phyloP scores from a whole-genome alignment of 768 basidiomycete genomes.

The Podaxis sp. region DNA sequence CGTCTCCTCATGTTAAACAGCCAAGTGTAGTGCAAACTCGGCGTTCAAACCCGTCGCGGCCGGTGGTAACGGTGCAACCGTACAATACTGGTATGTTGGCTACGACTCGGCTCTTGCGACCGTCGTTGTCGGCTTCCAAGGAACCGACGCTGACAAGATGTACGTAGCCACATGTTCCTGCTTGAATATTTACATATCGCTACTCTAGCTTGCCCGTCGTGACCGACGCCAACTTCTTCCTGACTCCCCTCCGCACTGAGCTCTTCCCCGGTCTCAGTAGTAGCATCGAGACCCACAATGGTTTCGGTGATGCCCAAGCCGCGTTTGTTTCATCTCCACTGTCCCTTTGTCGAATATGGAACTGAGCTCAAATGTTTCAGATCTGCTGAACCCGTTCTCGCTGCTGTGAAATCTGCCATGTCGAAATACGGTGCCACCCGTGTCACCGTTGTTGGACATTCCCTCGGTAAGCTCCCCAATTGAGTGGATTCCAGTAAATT shows the following conservation, averaged over 20 bases:
- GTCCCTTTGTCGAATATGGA: neutral
- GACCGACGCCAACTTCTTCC: slow-evolving; percentile 33
- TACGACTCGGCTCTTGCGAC: slow-evolving; percentile 32
- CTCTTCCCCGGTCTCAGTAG: slow-evolving; percentile 41
- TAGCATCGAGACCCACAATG: slow-evolving; percentile 35
- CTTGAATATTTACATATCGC: neutral
- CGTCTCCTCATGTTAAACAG: neutral
- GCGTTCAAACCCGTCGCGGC: slow-evolving; percentile 43
- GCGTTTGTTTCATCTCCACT: slow-evolving; percentile 21
- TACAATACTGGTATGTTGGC: slow-evolving; percentile 46
- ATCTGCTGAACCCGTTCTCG: slow-evolving; percentile 34
- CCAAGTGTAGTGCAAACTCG: slow-evolving; percentile 41
- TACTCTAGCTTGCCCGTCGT: slow-evolving; percentile 28
- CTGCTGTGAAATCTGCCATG: slow-evolving; percentile 33
- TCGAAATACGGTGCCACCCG: slow-evolving; percentile 24
- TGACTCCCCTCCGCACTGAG: slow-evolving; percentile 25
- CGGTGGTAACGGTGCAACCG: slow-evolving; percentile 40
- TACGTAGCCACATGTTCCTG: slow-evolving; percentile 12
- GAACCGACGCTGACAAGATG: slow-evolving; percentile 30
- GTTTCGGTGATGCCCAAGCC: slow-evolving; percentile 37
- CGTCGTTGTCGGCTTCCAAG: slow-evolving; percentile 33
- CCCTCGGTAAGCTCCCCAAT: slow-evolving; percentile 26
- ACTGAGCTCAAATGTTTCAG: slow-evolving; percentile 18
- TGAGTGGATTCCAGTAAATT: neutral
- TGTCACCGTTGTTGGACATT: slow-evolving; percentile 41